Evolutionary conservation across 2,329 filamentous ascomycete species (phyloP), one percentile per base, ranked within the genome.

Genomic region (Paramyrothecium roridum): DNA sequence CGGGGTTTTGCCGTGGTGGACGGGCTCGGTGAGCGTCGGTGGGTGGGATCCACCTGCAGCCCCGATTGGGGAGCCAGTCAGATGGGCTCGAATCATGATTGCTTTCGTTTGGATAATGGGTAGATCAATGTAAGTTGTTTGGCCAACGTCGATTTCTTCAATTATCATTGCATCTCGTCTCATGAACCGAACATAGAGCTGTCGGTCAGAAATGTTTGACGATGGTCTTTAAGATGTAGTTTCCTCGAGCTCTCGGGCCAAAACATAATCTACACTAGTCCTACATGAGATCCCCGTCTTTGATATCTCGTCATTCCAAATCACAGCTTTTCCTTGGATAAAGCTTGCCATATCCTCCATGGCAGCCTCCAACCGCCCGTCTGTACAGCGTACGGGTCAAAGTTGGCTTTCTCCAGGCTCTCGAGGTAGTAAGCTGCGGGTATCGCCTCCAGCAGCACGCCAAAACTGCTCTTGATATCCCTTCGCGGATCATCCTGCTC

Each of bases 341-440:
- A 62, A 3, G 81, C 75, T 54, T 78, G 76, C 80, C 81, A 85
- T 19, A 86, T 70, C 58, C 83, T 89, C 86, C 90, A 96, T 0
- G 95, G 92, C 58, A 98, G 72, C 67, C 85, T 93, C 95, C 95
- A 98, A 60, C 68, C 84, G 19, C 65, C 63, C 72, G 70, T 83
- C 79, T 57, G 85, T 68, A 77, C 86, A 65, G 73, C 89, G 86
- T 74, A 98, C 63, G 82, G 80, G 70, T 99, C 89, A 68, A 99
- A 99, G 68, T 98, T 88, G 6, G 83, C 81, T 61, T 85, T 84
- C 71, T 99, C 87, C 40, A 99, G 71, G 50, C 83, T 83, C 54
- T 90, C 80, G 17, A 99, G 73, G 80, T 93, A 99, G 57, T 93
- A 77, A 20, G 84, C 81, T 0, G 91, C 90, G 2, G 90, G 83